Evolutionary conservation across 73 alveolate genomes (phyloP), one percentile per base, ranked within the genome.

Genomic region (Tetrahymena elliotti): DNA sequence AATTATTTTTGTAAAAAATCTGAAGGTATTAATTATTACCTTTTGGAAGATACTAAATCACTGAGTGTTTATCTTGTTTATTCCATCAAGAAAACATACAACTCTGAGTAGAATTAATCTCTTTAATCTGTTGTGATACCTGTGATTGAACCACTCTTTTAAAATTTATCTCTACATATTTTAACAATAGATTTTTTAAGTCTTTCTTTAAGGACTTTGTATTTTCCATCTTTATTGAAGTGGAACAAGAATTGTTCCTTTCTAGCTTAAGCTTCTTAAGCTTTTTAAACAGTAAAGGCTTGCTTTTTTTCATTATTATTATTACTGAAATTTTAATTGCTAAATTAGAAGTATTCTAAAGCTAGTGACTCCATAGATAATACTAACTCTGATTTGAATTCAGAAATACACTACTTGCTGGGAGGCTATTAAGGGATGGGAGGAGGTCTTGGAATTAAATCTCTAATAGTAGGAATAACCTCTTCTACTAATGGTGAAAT

Each of bases 101-200:
- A 96, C 83, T 97, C 98, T 10, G 99, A 96, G 94, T 98, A 98
- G 96, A 99, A 98, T 88, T 98, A 99, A 96, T 99, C 99, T 84
- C 97, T 95, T 93, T 97, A 97, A 82, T 97, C 98, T 93, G 97
- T 96, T 82, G 97, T 97, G 47, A 99, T 98, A 16, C 99, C 99
- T 93, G 96, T 98, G 18, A 99, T 97, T 53, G 99, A 96, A 10
- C 98, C 99, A 96, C 94, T 95, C 97, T 98, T 99, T 84, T 97
- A 93, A 95, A 98, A 98, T 84, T 98, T 97, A 94, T 99, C 99
- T 83, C 98, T 96, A 24, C 98, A 99, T 40, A 99, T 97, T 95
- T 98, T 97, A 18, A 98, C 99, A 24, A 99, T 99, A 84, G 99
- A 96, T 96, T 98, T 99, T 96, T 98, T 99, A 53, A 99, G 95